Conservation (phyloP, 164 flowering plant species). For the Aristolochia californica region DNA sequence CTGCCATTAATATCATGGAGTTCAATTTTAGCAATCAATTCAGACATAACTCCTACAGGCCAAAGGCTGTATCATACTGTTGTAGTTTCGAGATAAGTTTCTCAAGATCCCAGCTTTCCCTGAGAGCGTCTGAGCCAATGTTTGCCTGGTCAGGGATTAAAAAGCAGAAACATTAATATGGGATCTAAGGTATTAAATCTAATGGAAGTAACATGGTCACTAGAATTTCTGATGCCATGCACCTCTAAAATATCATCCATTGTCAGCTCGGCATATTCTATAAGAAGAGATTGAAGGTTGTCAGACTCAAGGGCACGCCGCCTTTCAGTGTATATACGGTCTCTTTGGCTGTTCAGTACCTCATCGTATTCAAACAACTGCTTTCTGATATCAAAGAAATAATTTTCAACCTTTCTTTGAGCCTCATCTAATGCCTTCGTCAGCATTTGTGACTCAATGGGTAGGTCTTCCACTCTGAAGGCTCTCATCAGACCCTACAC, state of each 20-base stretch:
- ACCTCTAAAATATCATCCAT: slow-evolving; percentile 99
- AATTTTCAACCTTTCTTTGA: slow-evolving; percentile 95
- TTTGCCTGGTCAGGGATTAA: slow-evolving; percentile 49
- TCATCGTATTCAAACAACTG: slow-evolving; percentile 95
- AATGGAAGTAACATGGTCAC: neutral
- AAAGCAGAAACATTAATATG: neutral
- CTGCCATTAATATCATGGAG: slow-evolving; percentile 21
- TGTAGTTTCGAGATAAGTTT: slow-evolving; percentile 85
- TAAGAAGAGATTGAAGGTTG: slow-evolving; percentile 66
- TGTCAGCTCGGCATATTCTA: slow-evolving; percentile 95
- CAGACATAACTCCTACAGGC: neutral
- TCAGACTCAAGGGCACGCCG: slow-evolving; percentile 91
- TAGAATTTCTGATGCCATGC: neutral
- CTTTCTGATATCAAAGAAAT: slow-evolving; percentile 93
- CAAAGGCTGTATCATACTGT: slow-evolving; percentile 48
- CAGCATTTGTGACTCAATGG: slow-evolving; percentile 92
- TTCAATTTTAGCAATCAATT: no score
- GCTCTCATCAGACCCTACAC: slow-evolving; percentile 93
- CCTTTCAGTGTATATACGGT: slow-evolving; percentile 93
- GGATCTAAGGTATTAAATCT: neutral
- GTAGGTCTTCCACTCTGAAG: slow-evolving; percentile 94
- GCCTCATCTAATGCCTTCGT: slow-evolving; percentile 98
- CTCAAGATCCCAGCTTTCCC: slow-evolving; percentile 88
- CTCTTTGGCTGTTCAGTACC: slow-evolving; percentile 96
- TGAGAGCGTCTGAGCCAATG: slow-evolving; percentile 73